Conservation (phyloP, 2,329 filamentous ascomycete species). For the Colletotrichum sojae region DNA sequence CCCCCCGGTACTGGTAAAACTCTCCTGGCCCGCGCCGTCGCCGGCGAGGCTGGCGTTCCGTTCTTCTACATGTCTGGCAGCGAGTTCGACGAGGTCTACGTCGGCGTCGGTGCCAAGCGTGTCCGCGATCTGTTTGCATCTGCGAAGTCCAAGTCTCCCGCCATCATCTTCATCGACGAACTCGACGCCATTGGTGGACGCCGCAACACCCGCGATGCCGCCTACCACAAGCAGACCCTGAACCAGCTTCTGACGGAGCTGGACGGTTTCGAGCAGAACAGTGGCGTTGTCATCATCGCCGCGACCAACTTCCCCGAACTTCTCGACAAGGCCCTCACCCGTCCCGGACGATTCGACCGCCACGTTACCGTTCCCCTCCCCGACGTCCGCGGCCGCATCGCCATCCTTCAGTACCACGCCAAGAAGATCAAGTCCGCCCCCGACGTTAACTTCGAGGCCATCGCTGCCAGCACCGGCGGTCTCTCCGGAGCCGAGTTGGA, state of each 20-base stretch:
- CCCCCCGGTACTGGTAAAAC: constrained; percentile 99
- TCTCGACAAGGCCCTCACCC: constrained; percentile 96
- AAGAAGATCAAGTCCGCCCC: constrained; percentile 87
- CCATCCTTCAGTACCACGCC: constrained; percentile 94
- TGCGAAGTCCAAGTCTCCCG: constrained; percentile 87
- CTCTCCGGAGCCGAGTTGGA: constrained; percentile 97
- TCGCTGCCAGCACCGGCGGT: constrained; percentile 90
- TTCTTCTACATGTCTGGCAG: constrained; percentile 99
- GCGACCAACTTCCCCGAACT: constrained; percentile 97
- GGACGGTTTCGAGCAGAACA: constrained; percentile 96
- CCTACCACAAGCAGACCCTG: constrained; percentile 96
- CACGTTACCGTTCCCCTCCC: constrained; percentile 91
- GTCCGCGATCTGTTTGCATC: constrained; percentile 92
- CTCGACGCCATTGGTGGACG: constrained; percentile 95
- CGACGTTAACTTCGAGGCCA: constrained; percentile 85
- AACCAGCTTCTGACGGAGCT: constrained; percentile 98
- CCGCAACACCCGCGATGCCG: constrained; percentile 91
- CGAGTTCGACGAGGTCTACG: constrained; percentile 98
- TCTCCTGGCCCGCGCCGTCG: constrained; percentile 92
- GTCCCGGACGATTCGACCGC: constrained; percentile 95
- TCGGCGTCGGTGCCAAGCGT: constrained; percentile 95
- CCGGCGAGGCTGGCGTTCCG: constrained; percentile 95
- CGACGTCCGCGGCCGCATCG: constrained; percentile 92
- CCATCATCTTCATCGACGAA: constrained; percentile 97
- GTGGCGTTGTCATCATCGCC: constrained; percentile 93